Conservation (phyloP, 2,329 filamentous ascomycete species). For the Phaeosphaeria sp. region DNA sequence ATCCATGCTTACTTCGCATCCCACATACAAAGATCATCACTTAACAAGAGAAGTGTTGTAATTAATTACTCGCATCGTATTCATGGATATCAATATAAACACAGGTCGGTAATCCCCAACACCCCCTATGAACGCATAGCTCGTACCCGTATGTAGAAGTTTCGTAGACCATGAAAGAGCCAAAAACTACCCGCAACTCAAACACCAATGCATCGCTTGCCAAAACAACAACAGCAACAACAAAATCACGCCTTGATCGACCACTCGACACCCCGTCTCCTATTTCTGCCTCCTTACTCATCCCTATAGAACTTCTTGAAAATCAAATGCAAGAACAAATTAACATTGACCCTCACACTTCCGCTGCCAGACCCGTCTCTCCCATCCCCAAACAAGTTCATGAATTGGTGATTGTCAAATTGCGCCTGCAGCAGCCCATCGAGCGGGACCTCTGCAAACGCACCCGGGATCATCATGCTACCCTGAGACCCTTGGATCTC, state of each 20-base stretch:
- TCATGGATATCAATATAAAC: not conserved
- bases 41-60: not conserved
- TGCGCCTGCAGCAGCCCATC: constrained; percentile 96
- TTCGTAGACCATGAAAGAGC: not conserved
- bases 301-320: constrained; percentile 96
- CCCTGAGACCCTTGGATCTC: constrained; percentile 88
- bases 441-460: constrained; percentile 84
- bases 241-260: no score
- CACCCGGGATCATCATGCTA: constrained; percentile 94
- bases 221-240: not conserved
- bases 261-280: no score
- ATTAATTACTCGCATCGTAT: not conserved
- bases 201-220: not conserved
- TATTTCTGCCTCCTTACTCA: constrained; percentile 21
- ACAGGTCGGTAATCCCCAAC: not conserved
- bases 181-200: no score
- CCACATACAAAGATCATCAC: not conserved
- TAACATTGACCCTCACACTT: constrained; percentile 86
- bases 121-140: not conserved
- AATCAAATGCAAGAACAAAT: constrained; percentile 91
- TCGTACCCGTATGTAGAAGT: not conserved
- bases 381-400: constrained; percentile 75
- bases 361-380: constrained; percentile 32
- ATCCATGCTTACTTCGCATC: no score
- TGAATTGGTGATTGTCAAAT: constrained; percentile 95